Conservation (phyloP, 225 moss, liverwort and hornwort genomes). For the Thuidium tamariscinum region DNA sequence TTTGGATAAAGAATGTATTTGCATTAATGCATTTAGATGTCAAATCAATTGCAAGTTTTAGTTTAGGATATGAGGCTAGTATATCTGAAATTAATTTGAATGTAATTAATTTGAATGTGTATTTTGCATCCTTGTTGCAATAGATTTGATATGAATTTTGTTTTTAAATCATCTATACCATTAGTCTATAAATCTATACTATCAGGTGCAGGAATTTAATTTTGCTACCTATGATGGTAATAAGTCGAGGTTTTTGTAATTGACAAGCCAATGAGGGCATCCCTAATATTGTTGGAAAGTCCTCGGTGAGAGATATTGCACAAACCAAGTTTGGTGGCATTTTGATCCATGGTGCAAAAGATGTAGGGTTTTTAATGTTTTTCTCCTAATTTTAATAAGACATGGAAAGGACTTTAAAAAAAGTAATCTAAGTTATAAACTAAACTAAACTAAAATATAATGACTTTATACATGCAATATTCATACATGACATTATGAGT, state of each 20-base stretch:
- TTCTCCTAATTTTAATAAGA: not conserved
- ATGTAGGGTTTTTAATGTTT: not conserved
- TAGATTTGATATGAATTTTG: not conserved
- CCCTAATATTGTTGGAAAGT: no score
- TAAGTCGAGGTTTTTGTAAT: rapidly evolving
- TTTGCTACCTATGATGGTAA: not conserved
- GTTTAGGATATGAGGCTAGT: rapidly evolving
- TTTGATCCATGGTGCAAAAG: not conserved
- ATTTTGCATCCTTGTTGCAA: rapidly evolving
- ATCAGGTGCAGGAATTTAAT: not conserved
- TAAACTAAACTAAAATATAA: no score
- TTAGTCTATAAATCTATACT: not conserved
- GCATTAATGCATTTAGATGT: not conserved
- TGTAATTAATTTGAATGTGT: not conserved
- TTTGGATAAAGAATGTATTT: not conserved
- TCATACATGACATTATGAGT: not conserved
- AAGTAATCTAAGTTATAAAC: no score
- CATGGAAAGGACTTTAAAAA: not conserved
- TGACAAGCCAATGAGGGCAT: rapidly evolving
- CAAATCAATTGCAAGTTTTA: not conserved
- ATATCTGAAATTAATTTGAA: not conserved
- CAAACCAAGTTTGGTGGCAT: not conserved
- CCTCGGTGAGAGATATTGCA: rapidly evolving
- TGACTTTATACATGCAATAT: not conserved
- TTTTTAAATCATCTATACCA: not conserved